A percentile compares a stretch with the other conserved stretches of the same genome.
These are phyloP conservation scores for Schizophyllum amplum DNA, from an alignment of 1,284 basidiomycete genomes.

Conservation along the genomic window DNA sequence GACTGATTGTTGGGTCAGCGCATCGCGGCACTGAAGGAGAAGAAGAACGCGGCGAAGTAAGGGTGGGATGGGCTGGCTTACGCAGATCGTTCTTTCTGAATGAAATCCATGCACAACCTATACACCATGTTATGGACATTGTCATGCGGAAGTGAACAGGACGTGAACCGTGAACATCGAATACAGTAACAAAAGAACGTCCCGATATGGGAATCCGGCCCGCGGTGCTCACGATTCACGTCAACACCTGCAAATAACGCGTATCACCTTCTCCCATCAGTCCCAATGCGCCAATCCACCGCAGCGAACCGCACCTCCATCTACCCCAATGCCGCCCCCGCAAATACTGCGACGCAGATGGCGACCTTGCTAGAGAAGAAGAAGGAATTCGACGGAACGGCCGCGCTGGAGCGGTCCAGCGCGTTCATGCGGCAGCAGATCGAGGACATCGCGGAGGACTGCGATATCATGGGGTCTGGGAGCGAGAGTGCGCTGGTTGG, in stretches of 20 bases:
- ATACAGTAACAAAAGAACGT: neutral
- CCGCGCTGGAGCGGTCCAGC: constrained; percentile 58
- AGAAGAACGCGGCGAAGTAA: constrained; percentile 36
- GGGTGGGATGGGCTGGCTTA: neutral
- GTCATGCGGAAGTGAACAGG: too few species aligned
- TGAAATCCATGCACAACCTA: too few species aligned
- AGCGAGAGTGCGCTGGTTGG: constrained; percentile 43
- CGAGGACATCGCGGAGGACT: constrained; percentile 60
- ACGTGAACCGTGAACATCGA: too few species aligned
- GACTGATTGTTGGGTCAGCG: constrained; percentile 32
- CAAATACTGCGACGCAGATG: constrained; percentile 37
- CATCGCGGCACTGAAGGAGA: constrained; percentile 63
- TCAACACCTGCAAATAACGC: neutral
- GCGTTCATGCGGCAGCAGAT: constrained; percentile 57
- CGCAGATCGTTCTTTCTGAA: too few species aligned
- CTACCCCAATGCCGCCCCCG: constrained; percentile 27
- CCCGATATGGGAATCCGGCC: neutral
- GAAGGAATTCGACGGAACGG: constrained; percentile 70
- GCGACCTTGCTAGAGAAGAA: constrained; percentile 66
- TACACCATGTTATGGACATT: too few species aligned
- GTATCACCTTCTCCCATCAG: constrained; percentile 14
- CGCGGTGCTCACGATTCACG: neutral
- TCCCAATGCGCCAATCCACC: constrained; percentile 43
- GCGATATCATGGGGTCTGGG: constrained; percentile 66
- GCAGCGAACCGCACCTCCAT: constrained; percentile 44